A percentile compares a stretch with the other conserved stretches of the same genome.
Evolutionary conservation across 1,284 basidiomycete genomes (phyloP).

Genomic region (Rugosomyces carneus): DNA sequence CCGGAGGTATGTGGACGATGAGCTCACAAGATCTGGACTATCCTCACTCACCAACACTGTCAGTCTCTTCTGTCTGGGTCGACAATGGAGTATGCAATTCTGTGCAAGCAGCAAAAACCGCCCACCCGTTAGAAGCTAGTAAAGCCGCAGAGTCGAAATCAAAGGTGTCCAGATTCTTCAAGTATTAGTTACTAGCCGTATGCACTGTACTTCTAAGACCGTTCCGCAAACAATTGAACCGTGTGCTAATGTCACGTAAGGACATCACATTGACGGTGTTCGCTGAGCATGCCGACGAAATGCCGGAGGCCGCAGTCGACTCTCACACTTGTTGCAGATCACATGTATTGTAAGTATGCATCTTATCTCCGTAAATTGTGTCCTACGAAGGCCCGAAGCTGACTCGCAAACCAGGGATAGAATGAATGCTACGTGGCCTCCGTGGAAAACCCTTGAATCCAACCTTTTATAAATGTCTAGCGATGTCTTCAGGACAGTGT

Average conservation of each 20-base stretch:
- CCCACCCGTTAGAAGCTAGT: conserved; percentile 10
- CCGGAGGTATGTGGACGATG: conserved; percentile 38
- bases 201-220: neutral
- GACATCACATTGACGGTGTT: neutral
- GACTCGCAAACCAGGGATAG: conserved; percentile 4
- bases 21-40: neutral
- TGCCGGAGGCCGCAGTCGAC: conserved; percentile 3
- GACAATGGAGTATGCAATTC: conserved; percentile 45
- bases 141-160: conserved; percentile 7
- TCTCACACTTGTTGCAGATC: conserved; percentile 3
- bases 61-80: conserved; percentile 40
- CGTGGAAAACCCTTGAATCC: neutral
- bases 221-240: neutral
- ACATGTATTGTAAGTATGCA: conserved; percentile 10
- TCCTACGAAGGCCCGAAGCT: conserved; percentile 6
- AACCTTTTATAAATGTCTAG: conserved; percentile 8
- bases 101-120: conserved; percentile 14
- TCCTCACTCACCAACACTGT: conserved; percentile 4
- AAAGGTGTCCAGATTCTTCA: conserved; percentile 23
- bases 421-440: conserved; percentile 14
- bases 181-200: conserved; percentile 4
- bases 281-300: neutral
- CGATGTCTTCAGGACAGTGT: conserved; percentile 1
- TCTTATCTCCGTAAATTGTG: conserved; percentile 9
- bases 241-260: neutral